phyloP scores from a whole-genome alignment of 441 rosid species.

The Populus hybrid region DNA sequence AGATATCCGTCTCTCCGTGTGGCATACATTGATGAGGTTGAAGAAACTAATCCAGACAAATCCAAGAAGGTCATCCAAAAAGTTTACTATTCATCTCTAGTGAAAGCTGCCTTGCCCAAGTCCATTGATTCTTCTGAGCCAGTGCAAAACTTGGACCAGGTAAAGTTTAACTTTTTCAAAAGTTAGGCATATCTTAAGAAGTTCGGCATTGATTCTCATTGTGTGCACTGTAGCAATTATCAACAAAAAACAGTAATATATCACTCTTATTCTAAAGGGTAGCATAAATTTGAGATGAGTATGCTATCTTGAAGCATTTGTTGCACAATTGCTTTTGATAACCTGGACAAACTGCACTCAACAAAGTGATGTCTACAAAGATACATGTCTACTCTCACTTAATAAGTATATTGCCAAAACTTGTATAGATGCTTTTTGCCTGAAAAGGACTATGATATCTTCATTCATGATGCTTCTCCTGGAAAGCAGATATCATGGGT shows the following conservation, averaged over 20 bases:
- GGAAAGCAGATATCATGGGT: neutral
- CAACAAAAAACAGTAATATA: no score
- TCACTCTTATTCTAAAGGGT: neutral
- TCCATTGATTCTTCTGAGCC: constrained; percentile 76
- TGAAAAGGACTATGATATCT: no score
- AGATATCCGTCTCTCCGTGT: constrained; percentile 98
- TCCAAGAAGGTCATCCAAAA: constrained; percentile 55
- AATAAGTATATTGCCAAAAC: no score
- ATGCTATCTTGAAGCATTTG: neutral
- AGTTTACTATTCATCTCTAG: constrained; percentile 86
- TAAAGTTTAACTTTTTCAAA: constrained; percentile 23
- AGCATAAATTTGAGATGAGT: neutral
- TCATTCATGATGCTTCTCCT: neutral
- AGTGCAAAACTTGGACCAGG: constrained; percentile 95
- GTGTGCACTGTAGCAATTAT: no score
- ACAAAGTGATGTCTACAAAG: neutral
- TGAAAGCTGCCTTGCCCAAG: constrained; percentile 82
- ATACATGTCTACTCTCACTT: no score
- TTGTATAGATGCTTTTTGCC: no score
- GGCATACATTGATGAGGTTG: constrained; percentile 98
- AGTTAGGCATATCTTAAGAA: neutral
- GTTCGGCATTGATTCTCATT: neutral
- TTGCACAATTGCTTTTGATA: neutral
- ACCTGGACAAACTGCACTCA: neutral
- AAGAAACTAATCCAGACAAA: constrained; percentile 76